Evolutionary conservation across 306 rosid genomes (phyloP).

Genomic region (Cicer chorassanicum): DNA sequence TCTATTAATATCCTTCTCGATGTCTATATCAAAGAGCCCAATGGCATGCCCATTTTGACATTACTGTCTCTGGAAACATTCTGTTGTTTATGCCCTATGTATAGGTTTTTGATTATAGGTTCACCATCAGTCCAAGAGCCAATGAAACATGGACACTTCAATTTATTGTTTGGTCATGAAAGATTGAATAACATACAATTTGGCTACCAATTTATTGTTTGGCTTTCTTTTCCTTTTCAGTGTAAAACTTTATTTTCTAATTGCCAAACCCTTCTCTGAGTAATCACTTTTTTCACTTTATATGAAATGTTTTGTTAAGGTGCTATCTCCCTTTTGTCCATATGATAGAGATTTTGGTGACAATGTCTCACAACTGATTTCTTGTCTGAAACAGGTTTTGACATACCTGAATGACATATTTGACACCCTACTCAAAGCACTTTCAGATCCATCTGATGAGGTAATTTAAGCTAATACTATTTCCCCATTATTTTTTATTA

Average conservation of each 20-base stretch:
- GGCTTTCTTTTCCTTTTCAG: constrained; percentile 4
- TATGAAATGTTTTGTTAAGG: constrained; percentile 19
- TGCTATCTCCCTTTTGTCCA: constrained; percentile 20
- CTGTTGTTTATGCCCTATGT: constrained; percentile 26
- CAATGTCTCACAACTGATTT: constrained; percentile 31
- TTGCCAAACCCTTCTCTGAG: constrained; percentile 2
- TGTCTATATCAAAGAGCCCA: constrained; percentile 31
- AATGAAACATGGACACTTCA: neutral
- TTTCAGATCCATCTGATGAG: constrained; percentile 88
- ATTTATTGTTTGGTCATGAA: constrained; percentile 8
- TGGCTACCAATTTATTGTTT: constrained; percentile 12
- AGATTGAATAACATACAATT: neutral
- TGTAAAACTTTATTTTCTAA: constrained; percentile 4
- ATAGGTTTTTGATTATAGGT: neutral
- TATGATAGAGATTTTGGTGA: constrained; percentile 10
- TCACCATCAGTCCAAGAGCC: constrained; percentile 4
- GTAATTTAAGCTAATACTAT: constrained; percentile 53
- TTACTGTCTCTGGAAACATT: constrained; percentile 38
- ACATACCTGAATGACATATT: constrained; percentile 71
- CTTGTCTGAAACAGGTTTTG: constrained; percentile 72
- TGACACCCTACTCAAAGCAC: constrained; percentile 78
- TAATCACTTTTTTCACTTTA: constrained; percentile 8
- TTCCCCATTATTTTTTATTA: neutral
- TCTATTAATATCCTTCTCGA: constrained; percentile 31
- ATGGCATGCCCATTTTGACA: constrained; percentile 33